Evolutionary conservation across 306 rosid species (phyloP).

Genomic region (Abrus pulchellus): DNA sequence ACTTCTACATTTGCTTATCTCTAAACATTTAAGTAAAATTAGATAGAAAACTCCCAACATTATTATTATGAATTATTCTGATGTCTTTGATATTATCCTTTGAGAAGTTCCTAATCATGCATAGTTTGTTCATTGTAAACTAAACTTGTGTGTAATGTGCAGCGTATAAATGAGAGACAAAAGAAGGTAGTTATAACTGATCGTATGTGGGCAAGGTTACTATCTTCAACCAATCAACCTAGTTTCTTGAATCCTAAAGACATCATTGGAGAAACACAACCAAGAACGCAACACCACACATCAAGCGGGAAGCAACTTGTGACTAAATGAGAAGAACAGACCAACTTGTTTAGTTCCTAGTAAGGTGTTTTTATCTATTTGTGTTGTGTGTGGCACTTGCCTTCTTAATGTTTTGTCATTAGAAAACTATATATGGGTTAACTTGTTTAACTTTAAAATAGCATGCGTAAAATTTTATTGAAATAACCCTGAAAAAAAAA

Average conservation of each 20-base stretch:
- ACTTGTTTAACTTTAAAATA: too few species aligned
- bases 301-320: slow-evolving; percentile 1
- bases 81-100: not conserved
- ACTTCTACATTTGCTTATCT: not conserved
- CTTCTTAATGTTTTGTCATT: not conserved
- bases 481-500: too few species aligned
- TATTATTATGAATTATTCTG: not conserved
- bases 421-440: too few species aligned
- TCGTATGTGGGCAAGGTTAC: slow-evolving; percentile 83
- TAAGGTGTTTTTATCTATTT: not conserved
- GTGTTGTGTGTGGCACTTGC: not conserved
- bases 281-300: slow-evolving; percentile 5
- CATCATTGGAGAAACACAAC: slow-evolving; percentile 8
- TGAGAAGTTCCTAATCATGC: not conserved
- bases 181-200: slow-evolving; percentile 75
- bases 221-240: slow-evolving; percentile 74
- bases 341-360: not conserved
- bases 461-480: too few species aligned
- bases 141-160: slow-evolving; percentile 37
- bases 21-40: not conserved
- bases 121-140: not conserved
- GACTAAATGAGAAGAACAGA: not conserved
- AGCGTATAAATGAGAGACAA: slow-evolving; percentile 60
- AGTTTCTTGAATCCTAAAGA: slow-evolving; percentile 59
- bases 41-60: not conserved